These are phyloP conservation scores for Dothideomycetidae sp. DNA, from an alignment of 2,329 filamentous ascomycete genomes.

Conservation along the genomic window DNA sequence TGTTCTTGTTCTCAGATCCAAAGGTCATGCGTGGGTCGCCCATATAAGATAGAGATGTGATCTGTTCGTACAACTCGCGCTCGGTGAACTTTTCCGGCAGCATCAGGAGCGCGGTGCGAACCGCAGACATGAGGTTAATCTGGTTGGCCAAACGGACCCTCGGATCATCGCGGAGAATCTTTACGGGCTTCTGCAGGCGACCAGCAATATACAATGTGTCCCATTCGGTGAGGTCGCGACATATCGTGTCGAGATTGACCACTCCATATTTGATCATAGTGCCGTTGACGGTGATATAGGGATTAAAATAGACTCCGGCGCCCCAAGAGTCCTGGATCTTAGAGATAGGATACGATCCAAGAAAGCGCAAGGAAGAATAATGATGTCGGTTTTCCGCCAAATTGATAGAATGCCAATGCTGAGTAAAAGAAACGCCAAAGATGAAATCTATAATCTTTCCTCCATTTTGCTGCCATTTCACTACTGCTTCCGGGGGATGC, in stretches of 20 bases:
- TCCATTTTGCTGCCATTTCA: constrained; percentile 70
- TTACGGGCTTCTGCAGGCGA: constrained; percentile 90
- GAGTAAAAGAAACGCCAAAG: constrained; percentile 82
- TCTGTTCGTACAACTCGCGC: constrained; percentile 74
- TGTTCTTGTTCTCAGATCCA: constrained; percentile 77
- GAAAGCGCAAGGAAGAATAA: constrained; percentile 70
- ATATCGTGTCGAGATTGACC: constrained; percentile 82
- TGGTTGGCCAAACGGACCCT: constrained; percentile 88
- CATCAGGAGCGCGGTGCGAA: constrained; percentile 77
- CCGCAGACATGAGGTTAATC: constrained; percentile 81
- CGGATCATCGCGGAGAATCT: constrained; percentile 89
- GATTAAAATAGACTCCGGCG: constrained; percentile 95
- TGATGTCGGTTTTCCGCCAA: constrained; percentile 77
- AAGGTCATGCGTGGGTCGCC: constrained; percentile 93
- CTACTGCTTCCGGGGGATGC: constrained; percentile 63
- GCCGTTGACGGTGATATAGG: constrained; percentile 85
- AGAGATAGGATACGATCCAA: constrained; percentile 76
- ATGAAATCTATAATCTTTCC: constrained; percentile 99
- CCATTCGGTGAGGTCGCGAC: constrained; percentile 77
- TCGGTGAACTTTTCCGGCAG: constrained; percentile 77
- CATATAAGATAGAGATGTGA: constrained; percentile 83
- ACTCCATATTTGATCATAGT: constrained; percentile 97
- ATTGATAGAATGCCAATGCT: constrained; percentile 96
- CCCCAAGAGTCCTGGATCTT: constrained; percentile 76
- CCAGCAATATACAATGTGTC: constrained; percentile 93